Percentiles rank a stretch among this genome's conserved stretches.
Conservation (phyloP, 208 protist genomes). For the Crithidia thermophila region DNA sequence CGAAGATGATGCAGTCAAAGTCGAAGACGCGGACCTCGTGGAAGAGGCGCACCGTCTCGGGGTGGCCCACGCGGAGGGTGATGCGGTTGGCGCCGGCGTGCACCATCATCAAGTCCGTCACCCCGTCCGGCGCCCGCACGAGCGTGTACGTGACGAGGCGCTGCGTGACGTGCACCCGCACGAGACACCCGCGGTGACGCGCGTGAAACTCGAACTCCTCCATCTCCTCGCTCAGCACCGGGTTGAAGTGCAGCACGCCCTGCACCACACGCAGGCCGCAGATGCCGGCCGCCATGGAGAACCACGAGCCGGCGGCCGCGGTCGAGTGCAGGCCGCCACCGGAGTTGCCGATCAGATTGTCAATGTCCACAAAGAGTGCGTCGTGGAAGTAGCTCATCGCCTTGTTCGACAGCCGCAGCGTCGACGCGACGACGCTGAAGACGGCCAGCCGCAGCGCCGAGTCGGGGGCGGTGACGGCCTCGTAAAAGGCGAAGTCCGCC, state of each 20-base stretch:
- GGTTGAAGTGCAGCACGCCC: slow-evolving; percentile 84
- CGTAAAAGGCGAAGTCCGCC: slow-evolving; percentile 88
- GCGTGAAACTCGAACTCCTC: slow-evolving; percentile 80
- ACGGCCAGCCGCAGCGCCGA: slow-evolving; percentile 74
- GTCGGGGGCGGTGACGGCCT: slow-evolving; percentile 82
- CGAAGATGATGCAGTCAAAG: slow-evolving; percentile 92
- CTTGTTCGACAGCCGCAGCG: slow-evolving; percentile 64
- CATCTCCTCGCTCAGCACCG: slow-evolving; percentile 68
- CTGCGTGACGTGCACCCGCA: slow-evolving; percentile 67
- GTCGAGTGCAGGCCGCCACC: slow-evolving; percentile 78
- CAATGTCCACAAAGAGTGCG: slow-evolving; percentile 72
- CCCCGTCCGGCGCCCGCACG: slow-evolving; percentile 40
- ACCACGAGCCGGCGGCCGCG: slow-evolving; percentile 83
- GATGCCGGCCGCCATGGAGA: slow-evolving; percentile 77
- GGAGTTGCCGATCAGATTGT: slow-evolving; percentile 75
- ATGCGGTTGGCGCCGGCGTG: slow-evolving; percentile 76
- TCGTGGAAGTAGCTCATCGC: slow-evolving; percentile 58
- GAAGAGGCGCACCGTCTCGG: slow-evolving; percentile 74
- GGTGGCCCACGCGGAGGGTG: slow-evolving; percentile 48
- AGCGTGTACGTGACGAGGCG: slow-evolving; percentile 80
- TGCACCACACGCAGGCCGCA: slow-evolving; percentile 79
- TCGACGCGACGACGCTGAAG: slow-evolving; percentile 75
- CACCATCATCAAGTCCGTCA: slow-evolving; percentile 67
- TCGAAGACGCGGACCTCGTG: slow-evolving; percentile 78
- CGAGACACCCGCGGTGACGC: slow-evolving; percentile 75